Evolutionary conservation across 2,329 filamentous ascomycete species (phyloP).

Genomic region (Zopfia rhizophila): DNA sequence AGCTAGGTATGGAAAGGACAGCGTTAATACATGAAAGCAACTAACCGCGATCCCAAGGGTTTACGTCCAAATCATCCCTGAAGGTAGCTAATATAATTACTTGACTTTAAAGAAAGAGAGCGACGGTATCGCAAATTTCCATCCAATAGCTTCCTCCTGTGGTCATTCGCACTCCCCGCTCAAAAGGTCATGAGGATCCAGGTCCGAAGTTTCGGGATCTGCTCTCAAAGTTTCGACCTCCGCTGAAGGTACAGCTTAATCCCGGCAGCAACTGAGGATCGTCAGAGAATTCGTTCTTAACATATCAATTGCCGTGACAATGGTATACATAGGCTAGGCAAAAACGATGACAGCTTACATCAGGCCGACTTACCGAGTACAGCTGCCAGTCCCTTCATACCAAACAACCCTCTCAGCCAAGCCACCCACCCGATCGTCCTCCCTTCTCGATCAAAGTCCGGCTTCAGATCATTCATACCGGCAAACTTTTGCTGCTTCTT

Average conservation of each 20-base stretch:
- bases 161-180: no score
- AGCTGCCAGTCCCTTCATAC: slow-evolving; percentile 42
- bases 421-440: slow-evolving; percentile 43
- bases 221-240: slow-evolving; percentile 37
- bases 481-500: slow-evolving; percentile 65
- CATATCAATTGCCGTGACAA: neutral
- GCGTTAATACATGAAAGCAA: no score
- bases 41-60: no score
- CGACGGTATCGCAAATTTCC: no score
- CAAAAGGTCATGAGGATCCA: no score
- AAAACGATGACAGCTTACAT: neutral
- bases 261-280: slow-evolving; percentile 35
- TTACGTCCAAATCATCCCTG: no score
- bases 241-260: slow-evolving; percentile 42
- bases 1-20: no score
- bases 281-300: slow-evolving; percentile 28
- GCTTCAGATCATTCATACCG: slow-evolving; percentile 62
- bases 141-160: no score
- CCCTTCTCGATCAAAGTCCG: slow-evolving; percentile 70
- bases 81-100: no score
- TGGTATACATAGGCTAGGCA: neutral
- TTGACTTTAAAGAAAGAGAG: no score
- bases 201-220: slow-evolving; percentile 1
- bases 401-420: slow-evolving; percentile 45
- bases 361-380: slow-evolving; percentile 43